Evolutionary conservation across 257 asterid genomes (phyloP).

Genomic region (Eustoma russellianum): DNA sequence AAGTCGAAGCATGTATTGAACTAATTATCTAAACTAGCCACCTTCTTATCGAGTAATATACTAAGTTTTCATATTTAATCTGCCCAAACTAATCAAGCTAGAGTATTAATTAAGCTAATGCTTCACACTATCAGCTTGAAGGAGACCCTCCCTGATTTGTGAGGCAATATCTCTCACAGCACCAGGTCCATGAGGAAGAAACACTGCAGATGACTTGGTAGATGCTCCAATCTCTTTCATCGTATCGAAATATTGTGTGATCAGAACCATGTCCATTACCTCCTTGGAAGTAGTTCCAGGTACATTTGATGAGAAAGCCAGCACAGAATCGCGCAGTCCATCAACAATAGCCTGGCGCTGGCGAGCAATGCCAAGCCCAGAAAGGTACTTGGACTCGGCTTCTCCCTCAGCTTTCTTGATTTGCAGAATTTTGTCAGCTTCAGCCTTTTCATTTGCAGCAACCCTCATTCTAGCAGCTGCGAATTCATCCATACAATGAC

Average conservation of each 20-base stretch:
- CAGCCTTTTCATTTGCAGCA: conserved; percentile 41
- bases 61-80: neutral
- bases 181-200: conserved; percentile 38
- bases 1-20: no score
- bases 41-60: neutral
- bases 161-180: conserved; percentile 32
- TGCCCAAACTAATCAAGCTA: neutral
- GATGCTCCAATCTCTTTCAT: conserved; percentile 35
- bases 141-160: conserved; percentile 32
- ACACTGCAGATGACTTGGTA: conserved; percentile 29
- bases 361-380: conserved; percentile 35
- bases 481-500: conserved; percentile 1
- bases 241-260: conserved; percentile 34
- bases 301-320: conserved; percentile 31
- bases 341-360: conserved; percentile 41
- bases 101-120: neutral
- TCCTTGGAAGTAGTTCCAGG: conserved; percentile 35
- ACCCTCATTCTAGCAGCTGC: conserved; percentile 36
- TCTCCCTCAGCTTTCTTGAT: conserved; percentile 40
- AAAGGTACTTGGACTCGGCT: conserved; percentile 32
- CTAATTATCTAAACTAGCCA: neutral
- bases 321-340: conserved; percentile 31
- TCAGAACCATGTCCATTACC: conserved; percentile 38
- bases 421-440: conserved; percentile 36
- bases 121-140: conserved; percentile 18